Conservation (phyloP, 1,284 basidiomycete species). For the Tylopilus orsonianus region DNA sequence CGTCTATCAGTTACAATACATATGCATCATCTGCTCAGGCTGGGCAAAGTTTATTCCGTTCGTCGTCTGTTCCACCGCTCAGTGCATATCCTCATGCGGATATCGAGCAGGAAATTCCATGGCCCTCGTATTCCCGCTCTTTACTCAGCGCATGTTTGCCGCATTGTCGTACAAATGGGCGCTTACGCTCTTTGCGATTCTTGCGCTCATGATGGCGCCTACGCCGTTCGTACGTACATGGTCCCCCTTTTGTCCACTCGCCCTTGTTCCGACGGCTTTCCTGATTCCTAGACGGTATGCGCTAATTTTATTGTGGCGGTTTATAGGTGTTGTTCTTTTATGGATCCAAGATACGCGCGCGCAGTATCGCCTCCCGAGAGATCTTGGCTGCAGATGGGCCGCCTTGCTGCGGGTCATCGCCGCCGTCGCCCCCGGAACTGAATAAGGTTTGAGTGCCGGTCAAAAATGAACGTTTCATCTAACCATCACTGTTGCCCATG, state of each 20-base stretch:
- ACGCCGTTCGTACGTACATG: constrained; percentile 57
- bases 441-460: constrained; percentile 17
- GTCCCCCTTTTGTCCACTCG: background rate
- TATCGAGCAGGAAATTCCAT: constrained; percentile 48
- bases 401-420: background rate
- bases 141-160: constrained; percentile 61
- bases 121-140: constrained; percentile 62
- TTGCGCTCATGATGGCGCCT: constrained; percentile 60
- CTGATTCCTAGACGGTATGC: background rate
- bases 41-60: constrained; percentile 69
- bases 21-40: constrained; percentile 78
- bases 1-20: constrained; percentile 52
- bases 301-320: background rate
- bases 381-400: constrained; percentile 36
- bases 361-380: constrained; percentile 56
- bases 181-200: constrained; percentile 60
- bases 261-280: background rate
- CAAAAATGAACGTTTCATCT: background rate
- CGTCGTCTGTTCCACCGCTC: constrained; percentile 20
- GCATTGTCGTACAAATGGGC: constrained; percentile 67
- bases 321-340: constrained; percentile 22
- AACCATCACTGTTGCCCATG: too few relatives aligned
- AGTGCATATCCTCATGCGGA: background rate
- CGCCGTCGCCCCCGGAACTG: background rate
- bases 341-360: constrained; percentile 46